A percentile compares a stretch with the other conserved stretches of the same genome.
These are phyloP conservation scores for Hylodesmum podocarpum DNA, from an alignment of 306 rosid genomes.

Conservation along the genomic window DNA sequence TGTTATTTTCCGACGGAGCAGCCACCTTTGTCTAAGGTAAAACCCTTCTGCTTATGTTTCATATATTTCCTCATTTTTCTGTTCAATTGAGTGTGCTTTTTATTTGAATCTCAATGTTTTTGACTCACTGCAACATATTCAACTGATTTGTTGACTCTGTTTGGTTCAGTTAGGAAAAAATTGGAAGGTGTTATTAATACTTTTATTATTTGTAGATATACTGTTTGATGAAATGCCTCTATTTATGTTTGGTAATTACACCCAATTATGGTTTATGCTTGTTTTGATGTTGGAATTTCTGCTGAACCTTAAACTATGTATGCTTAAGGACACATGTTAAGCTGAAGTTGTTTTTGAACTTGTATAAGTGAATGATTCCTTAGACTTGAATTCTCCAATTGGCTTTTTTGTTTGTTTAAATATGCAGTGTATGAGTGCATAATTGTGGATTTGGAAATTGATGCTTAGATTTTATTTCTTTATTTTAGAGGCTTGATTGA, in stretches of 20 bases:
- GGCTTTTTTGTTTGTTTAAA: background rate
- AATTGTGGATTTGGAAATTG: background rate
- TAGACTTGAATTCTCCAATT: background rate
- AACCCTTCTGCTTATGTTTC: background rate
- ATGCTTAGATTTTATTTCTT: background rate
- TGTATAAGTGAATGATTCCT: background rate
- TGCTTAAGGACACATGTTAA: background rate
- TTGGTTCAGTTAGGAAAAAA: background rate
- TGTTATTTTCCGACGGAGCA: background rate
- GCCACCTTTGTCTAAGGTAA: background rate
- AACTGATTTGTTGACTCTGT: background rate
- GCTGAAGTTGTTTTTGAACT: background rate
- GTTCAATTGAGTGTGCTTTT: background rate
- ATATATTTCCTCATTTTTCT: background rate
- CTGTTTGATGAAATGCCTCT: conserved; percentile 26
- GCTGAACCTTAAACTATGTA: background rate
- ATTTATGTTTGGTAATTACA: background rate
- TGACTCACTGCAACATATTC: background rate
- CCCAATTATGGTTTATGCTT: background rate
- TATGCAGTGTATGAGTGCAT: background rate
- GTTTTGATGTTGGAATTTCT: background rate
- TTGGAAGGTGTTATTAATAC: background rate
- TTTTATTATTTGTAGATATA: background rate
- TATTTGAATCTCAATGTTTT: background rate
- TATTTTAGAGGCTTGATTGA: background rate